A percentile compares a stretch with the other conserved stretches of the same genome.
phyloP scores from a whole-genome alignment of 2,329 filamentous ascomycete genomes.

The Neonectria hederae region DNA sequence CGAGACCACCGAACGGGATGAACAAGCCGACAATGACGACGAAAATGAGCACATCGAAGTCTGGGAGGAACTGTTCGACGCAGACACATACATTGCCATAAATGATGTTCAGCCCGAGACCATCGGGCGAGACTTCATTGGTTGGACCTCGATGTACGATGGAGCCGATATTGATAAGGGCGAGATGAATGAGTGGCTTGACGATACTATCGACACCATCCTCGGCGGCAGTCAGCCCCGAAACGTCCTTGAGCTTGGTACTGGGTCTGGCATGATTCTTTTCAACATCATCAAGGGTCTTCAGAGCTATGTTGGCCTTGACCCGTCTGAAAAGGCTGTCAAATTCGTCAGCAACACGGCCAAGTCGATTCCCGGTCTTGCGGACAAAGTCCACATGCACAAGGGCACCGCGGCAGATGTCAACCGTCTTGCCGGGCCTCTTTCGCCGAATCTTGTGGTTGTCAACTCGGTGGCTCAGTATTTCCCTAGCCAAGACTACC shows the following conservation, averaged over 20 bases:
- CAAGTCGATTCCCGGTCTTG: constrained; percentile 21
- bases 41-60: neutral
- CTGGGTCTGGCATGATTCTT: constrained; percentile 46
- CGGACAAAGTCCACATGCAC: constrained; percentile 16
- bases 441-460: constrained; percentile 31
- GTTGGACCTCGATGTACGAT: constrained; percentile 48
- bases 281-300: constrained; percentile 35
- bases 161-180: constrained; percentile 37
- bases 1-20: neutral
- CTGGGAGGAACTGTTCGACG: constrained; percentile 25
- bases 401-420: constrained; percentile 37
- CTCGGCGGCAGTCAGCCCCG: constrained; percentile 18
- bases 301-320: constrained; percentile 43
- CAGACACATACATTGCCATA: constrained; percentile 24
- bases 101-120: constrained; percentile 12
- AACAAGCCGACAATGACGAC: neutral
- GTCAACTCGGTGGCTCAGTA: constrained; percentile 44
- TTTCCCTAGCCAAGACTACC: constrained; percentile 40
- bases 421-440: neutral
- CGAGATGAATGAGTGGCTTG: constrained; percentile 47
- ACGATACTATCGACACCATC: constrained; percentile 41
- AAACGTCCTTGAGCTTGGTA: constrained; percentile 44
- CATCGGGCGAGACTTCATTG: constrained; percentile 42
- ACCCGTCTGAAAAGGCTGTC: constrained; percentile 36
- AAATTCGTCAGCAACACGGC: constrained; percentile 31